Evolutionary conservation across 2,329 filamentous ascomycete genomes (phyloP).

Genomic region (Sporothrix curviconia): DNA sequence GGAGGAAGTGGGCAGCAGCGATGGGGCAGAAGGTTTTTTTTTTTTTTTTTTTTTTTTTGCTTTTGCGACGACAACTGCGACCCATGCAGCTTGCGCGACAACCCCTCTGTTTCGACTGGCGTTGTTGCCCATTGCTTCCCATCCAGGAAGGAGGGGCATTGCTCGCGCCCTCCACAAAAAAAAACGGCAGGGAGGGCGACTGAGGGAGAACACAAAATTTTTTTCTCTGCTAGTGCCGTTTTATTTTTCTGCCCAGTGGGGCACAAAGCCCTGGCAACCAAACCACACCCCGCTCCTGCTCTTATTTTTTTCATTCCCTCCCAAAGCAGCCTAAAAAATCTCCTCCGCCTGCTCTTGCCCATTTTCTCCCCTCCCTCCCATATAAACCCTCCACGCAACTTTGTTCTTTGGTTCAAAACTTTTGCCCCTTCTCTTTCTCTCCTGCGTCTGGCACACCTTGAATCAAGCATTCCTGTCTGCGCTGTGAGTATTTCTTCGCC

Average conservation of each 20-base stretch:
- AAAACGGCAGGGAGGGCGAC: neutral
- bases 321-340: conserved; percentile 7
- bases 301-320: conserved; percentile 5
- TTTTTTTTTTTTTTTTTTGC: neutral
- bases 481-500: conserved; percentile 21
- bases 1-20: no score
- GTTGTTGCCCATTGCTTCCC: conserved; percentile 1
- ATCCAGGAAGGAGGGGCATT: conserved; percentile 16
- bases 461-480: conserved; percentile 35
- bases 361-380: conserved; percentile 11
- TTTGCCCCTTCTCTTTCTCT: conserved; percentile 23
- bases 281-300: conserved; percentile 18
- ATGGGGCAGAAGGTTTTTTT: neutral
- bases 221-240: conserved; percentile 15
- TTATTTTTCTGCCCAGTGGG: conserved; percentile 19
- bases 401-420: conserved; percentile 19
- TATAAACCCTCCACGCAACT: conserved; percentile 21
- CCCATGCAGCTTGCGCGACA: neutral
- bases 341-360: conserved; percentile 1
- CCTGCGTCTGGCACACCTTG: conserved; percentile 34
- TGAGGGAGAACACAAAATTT: conserved; percentile 8
- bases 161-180: neutral
- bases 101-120: conserved; percentile 8
- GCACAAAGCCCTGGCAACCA: conserved; percentile 21
- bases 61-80: neutral